These are phyloP conservation scores for Saussurea involucrata DNA, from an alignment of 129 eudicot genomes.

Conservation along the genomic window DNA sequence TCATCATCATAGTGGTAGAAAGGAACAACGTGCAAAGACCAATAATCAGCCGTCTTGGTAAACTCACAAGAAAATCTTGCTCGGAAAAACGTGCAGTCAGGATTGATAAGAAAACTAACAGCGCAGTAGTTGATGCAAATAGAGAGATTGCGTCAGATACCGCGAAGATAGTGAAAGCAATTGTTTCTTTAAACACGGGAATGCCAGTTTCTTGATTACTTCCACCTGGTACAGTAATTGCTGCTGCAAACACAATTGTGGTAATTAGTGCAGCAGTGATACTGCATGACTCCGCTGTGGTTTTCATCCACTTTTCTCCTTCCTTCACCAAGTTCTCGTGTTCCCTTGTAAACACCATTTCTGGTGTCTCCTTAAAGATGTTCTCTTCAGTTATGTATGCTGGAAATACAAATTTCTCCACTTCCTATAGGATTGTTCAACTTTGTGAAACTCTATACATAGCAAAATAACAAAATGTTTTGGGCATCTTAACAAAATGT, in stretches of 20 bases:
- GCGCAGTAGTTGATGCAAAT: slow-evolving; percentile 3
- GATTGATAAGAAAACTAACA: slow-evolving; percentile 6
- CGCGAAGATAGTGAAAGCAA: neutral
- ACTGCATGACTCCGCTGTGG: neutral
- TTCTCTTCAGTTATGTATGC: neutral
- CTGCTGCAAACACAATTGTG: slow-evolving; percentile 18
- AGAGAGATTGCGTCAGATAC: slow-evolving; percentile 13
- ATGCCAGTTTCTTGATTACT: neutral
- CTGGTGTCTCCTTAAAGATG: slow-evolving; percentile 1
- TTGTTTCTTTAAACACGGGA: neutral
- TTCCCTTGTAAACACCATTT: slow-evolving; percentile 18
- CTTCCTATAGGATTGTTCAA: neutral
- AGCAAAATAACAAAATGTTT: too few relatives aligned
- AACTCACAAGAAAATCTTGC: slow-evolving; percentile 2
- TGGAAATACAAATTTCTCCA: neutral
- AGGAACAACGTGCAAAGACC: slow-evolving; percentile 10
- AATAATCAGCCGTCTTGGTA: slow-evolving; percentile 10
- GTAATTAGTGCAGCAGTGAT: slow-evolving; percentile 7
- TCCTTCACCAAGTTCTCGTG: slow-evolving; percentile 8
- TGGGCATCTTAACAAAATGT: neutral
- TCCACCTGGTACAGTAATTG: slow-evolving; percentile 23
- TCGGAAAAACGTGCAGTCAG: neutral
- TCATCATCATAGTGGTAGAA: slow-evolving; percentile 16
- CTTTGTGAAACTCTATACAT: neutral
- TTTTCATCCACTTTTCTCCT: slow-evolving; percentile 16